These are phyloP conservation scores for Hymenoscyphus occultus DNA, from an alignment of 2,329 filamentous ascomycete species.

Conservation along the genomic window DNA sequence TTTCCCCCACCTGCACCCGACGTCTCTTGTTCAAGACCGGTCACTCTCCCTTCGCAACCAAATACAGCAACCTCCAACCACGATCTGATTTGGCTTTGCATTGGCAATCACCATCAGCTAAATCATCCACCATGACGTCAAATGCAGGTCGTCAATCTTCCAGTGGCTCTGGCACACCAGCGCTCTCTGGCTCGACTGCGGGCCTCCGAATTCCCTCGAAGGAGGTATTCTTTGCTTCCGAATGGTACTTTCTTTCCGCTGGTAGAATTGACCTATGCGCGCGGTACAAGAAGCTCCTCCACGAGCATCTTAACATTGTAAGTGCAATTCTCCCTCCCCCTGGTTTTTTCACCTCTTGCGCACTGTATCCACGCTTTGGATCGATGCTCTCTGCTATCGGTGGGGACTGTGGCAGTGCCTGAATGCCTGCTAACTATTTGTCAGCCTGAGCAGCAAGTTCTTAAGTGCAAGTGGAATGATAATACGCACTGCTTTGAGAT, in stretches of 20 bases:
- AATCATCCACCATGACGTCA: background rate
- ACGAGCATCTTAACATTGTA: background rate
- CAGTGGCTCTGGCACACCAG: background rate
- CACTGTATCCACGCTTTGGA: background rate
- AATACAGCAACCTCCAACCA: background rate
- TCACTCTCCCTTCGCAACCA: background rate
- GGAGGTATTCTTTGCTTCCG: background rate
- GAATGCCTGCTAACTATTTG: background rate
- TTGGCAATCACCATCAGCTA: background rate
- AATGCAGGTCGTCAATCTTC: background rate
- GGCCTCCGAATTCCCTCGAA: background rate
- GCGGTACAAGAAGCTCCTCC: background rate
- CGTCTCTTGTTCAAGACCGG: background rate
- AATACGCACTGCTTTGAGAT: conserved; percentile 15
- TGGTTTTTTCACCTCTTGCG: background rate
- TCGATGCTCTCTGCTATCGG: background rate
- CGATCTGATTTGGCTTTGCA: background rate
- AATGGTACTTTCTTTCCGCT: background rate
- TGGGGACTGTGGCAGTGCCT: background rate
- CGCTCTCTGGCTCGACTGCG: background rate
- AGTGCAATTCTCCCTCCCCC: background rate
- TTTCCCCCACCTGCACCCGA: background rate
- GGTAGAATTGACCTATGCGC: background rate
- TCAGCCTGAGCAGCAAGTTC: background rate
- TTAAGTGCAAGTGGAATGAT: background rate